Evolutionary conservation across 1,284 basidiomycete species (phyloP).

Genomic region (Moesziomyces parantarcticus): DNA sequence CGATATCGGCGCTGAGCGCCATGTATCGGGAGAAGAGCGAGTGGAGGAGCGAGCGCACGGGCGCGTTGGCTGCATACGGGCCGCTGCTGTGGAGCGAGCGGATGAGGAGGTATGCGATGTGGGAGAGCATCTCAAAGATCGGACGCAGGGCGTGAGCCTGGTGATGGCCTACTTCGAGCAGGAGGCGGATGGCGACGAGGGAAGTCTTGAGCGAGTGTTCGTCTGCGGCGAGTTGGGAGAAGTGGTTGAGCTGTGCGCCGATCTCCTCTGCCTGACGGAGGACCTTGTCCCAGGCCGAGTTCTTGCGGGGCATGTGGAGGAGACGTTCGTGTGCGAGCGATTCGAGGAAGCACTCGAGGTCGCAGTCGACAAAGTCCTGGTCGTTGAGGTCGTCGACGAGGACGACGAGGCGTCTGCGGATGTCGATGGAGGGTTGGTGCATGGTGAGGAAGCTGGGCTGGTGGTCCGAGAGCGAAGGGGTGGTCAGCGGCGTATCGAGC

Average conservation of each 20-base stretch:
- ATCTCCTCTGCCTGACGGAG: constrained; percentile 7
- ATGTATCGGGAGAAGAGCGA: constrained; percentile 5
- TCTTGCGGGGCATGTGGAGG: constrained; percentile 13
- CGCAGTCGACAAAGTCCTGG: constrained; percentile 5
- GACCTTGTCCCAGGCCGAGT: constrained; percentile 14
- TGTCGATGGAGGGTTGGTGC: constrained; percentile 27
- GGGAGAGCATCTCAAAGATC: constrained; percentile 5
- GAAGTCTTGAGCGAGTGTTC: constrained; percentile 7
- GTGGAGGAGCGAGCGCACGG: neutral
- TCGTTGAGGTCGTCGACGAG: constrained; percentile 33
- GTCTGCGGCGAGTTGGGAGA: constrained; percentile 2
- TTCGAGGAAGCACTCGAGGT: constrained; percentile 21
- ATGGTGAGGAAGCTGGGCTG: constrained; percentile 12
- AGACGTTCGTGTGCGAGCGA: constrained; percentile 18
- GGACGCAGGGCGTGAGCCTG: constrained; percentile 6
- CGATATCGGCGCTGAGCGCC: constrained; percentile 1
- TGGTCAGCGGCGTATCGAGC: constrained; percentile 4
- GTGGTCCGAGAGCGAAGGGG: constrained; percentile 4
- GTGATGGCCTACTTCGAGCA: constrained; percentile 5
- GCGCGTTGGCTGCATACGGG: neutral
- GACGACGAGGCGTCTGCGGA: constrained; percentile 24
- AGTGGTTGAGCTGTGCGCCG: constrained; percentile 5
- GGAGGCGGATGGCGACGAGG: neutral
- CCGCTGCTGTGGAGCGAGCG: neutral
- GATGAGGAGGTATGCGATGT: constrained; percentile 3